Evolutionary conservation across 352 stramenopile species (phyloP), one percentile per base, ranked within the genome.

Genomic region (Globisporangium nodosum): DNA sequence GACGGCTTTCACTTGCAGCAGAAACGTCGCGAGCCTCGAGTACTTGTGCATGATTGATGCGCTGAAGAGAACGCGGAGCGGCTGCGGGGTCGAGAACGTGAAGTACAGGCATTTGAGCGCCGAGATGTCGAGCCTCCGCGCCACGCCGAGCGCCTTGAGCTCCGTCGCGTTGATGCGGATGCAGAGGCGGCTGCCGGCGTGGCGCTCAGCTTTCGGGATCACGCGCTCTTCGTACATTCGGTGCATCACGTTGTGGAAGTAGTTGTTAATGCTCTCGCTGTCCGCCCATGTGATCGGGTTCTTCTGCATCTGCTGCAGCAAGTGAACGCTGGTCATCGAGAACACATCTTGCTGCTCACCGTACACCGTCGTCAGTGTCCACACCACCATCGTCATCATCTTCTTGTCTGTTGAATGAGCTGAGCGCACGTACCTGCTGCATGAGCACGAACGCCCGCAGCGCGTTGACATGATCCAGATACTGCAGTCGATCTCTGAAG

Each of bases 381-480:
- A 39, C 33, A 39, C 8, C 8, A 12, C 8, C 33, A 2, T 47
- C 40, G 16, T 31, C n/a, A 27, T 27, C 24, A 27, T 3, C 24
- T 27, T 27, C 24, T 27, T 27, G 24, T 27, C 24, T 27, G 24
- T 27, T 27, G 24, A 27, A 27, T 27, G 24, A 27, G 24, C 24
- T 27, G 24, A 27, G 1, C 24, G 0, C 7, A 42, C 20, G 16
- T 69, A 90, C 80, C 80, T 88, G 76, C 49, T 80, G 74, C 78
- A 90, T 88, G n/a, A 90, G 70, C 7, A 90, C 73, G 48, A 85
- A 87, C 52, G 73, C 64, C 13, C 78, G 72, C 37, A 90, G 61
- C 4, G 68, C 55, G 48, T 88, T 57, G 5, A 85, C 60, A 21
- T 88, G 77, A 8, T 84, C 66, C 33, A 79, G 53, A 42, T 77